Base-by-base conservation (phyloP, 805 yeast species). In the Suhomyces tanzawaensis region DNA sequence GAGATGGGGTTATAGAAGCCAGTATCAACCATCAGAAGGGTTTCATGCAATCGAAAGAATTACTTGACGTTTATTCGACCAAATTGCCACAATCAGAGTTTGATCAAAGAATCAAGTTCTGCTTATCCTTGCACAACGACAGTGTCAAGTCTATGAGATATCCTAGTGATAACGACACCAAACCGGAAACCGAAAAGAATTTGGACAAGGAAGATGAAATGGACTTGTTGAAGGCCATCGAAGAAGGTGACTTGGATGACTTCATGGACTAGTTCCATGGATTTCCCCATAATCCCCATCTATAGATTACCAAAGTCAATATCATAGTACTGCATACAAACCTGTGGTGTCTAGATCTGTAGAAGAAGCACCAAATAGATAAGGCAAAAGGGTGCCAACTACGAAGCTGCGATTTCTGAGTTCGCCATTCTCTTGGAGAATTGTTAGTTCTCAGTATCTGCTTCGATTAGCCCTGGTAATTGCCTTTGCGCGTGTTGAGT, bases 1-100 rank as follows among this genome's bases (percentile, higher is more conserved):
- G 96, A 55, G 99, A 93, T 60, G 96, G 96, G 43, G 98, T 93
- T 36, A 87, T 93, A 58, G 98, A 93, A 55, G 98, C 99, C 3
- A 77, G 80, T 39, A 85, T 93, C 50, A 86, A 93, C 59, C 96
- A 90, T 64, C 87, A 86, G 57, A 73, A 78, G 46, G 97, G 97
- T 2, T 90, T 70, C 60, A 90, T 93, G 85, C 90, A 89, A 66
- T 83, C 95, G 26, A 82, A 80, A 50, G 99, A 93, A 61, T 67
- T 87, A 41, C 66, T 79, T 53, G 96, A 93, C 60, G 76, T 90
- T 34, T 93, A 93, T 62, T 82, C 93, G 7, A 88, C 98, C 0
- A 76, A 72, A 32, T 82, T 81, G 53, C 99, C 99, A 23, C 96
- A 88, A 64, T 69, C 66, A 12, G 85, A 88, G 42, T 88, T 87